Evolutionary conservation across 1,284 basidiomycete genomes (phyloP), one percentile per base, ranked within the genome.

Genomic region (Porodaedalea pini): DNA sequence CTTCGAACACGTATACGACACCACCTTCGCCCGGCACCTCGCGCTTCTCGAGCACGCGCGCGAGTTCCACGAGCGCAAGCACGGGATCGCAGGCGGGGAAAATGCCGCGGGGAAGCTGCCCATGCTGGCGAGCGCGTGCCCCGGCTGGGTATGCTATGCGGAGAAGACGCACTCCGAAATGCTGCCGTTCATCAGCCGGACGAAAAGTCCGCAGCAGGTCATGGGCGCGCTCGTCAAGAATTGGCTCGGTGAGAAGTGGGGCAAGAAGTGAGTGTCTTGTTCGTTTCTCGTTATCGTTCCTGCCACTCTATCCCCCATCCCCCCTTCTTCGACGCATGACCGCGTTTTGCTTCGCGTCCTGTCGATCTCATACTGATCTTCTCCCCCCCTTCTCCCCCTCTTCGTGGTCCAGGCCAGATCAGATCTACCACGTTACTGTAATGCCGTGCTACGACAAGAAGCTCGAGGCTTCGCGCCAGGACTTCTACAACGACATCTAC

Each of bases 371-470:
- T 49, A 32, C 44, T 51, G 50, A 43, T 39, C 17, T 44, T 53
- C 51, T 34, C 32, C 32, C 32, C 13, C 32, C 13, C 32, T 47
- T 49, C 54, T 17, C 29, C 51, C 3, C 27, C 19, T 37, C 15
- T 11, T 15, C 59, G 32, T 29, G 17, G 55, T 55, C 6, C 65
- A 94, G 89, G 31, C 88, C 92, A 1, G 78, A 89, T 65, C 78
- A 92, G 65, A 82, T 98, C 54, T 99, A 98, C 71, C 97, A 99
- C 67, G 92, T 98, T 60, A 84, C 93, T 0, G 93, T 98, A 40
- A 99, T 99, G 95, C 95, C 96, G 0, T 99, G 97, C 73, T 99
- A 98, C 72, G 97, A 99, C 79, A 99, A 99, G 75, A 99, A 99
- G 70, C 86, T 99, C 25, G 97, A 99, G 74, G 96, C 97, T 0